Conservation (phyloP, 2,329 filamentous ascomycete species). For the Tolypocladium inflatum region DNA sequence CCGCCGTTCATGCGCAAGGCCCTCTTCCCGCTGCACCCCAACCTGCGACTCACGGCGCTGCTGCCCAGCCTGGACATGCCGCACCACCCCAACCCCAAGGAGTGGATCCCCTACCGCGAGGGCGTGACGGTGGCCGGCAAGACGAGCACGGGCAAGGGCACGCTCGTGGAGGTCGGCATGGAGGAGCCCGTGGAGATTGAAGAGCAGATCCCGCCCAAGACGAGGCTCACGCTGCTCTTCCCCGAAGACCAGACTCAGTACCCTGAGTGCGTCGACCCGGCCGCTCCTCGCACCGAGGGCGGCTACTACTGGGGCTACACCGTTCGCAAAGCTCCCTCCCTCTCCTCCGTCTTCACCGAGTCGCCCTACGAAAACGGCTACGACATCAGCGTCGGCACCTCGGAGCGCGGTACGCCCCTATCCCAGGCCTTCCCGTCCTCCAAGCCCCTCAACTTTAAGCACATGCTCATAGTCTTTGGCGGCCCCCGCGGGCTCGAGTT, state of each 20-base stretch:
- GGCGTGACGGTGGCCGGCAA: slow-evolving; percentile 53
- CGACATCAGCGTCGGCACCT: slow-evolving; percentile 74
- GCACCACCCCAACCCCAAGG: slow-evolving; percentile 66
- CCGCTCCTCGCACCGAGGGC: slow-evolving; percentile 59
- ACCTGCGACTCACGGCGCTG: slow-evolving; percentile 62
- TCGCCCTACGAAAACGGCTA: slow-evolving; percentile 68
- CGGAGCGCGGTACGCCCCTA: slow-evolving; percentile 57
- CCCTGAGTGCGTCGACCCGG: slow-evolving; percentile 55
- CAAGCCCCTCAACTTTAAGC: slow-evolving; percentile 44
- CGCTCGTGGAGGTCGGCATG: slow-evolving; percentile 49
- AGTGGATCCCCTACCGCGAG: slow-evolving; percentile 74
- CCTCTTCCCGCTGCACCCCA: slow-evolving; percentile 71
- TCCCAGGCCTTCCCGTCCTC: slow-evolving; percentile 31
- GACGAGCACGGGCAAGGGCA: slow-evolving; percentile 33
- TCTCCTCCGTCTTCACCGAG: slow-evolving; percentile 71
- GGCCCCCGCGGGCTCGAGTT: slow-evolving; percentile 72
- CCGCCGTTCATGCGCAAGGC: slow-evolving; percentile 71
- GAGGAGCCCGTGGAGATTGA: slow-evolving; percentile 46
- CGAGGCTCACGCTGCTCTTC: slow-evolving; percentile 62
- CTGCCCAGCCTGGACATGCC: slow-evolving; percentile 77
- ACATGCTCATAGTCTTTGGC: slow-evolving; percentile 71
- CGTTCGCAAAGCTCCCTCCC: slow-evolving; percentile 54
- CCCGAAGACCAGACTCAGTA: slow-evolving; percentile 33
- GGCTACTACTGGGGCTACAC: slow-evolving; percentile 85
- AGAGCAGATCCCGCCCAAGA: slow-evolving; percentile 56